Base-by-base conservation (phyloP, 805 yeast genomes). In the Sugiyamaella mastotermitis region DNA sequence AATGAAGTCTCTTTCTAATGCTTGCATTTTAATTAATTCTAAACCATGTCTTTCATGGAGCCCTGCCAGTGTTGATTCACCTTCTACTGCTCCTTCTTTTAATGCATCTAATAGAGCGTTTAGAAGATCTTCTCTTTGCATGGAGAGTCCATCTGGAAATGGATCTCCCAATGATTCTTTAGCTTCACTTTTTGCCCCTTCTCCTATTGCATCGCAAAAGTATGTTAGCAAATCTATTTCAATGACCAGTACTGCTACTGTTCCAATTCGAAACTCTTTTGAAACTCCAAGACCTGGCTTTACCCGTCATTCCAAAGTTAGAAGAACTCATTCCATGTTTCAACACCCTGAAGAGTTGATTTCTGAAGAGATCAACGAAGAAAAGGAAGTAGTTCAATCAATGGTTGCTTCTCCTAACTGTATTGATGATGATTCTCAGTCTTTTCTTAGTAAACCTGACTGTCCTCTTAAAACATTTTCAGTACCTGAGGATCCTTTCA, bases 311-410 rank as follows among this genome's bases (percentile, higher is more conserved):
- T 45, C 60, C 20, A 70, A 67, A 55, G 69, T 71, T 41, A 63
- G 85, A 37, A 67, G 86, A 36, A 77, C 80, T 14, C 83, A 78
- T 50, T 76, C 83, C 33, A 76, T 80, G 83, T 78, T 72, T 57
- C 78, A 78, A 46, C 64, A 68, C n/a, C 66, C 71, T n/a, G 63
- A 61, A 42, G 77, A 72, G 41, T 56, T 71, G 32, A 53, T 68
- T 8, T 58, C 52, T 25, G 61, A 63, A 16, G 65, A 65, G 31
- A 46, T 63, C 34, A 47, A 50, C 45, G 55, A 53, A 42, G 58
- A 53, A 6, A 47, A 52, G 45, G 56, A 53, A 41, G 57, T 52
- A 4, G 43, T 35, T 29, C 49, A 38, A 19, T 32, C 39, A 11
- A 36, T 47, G 26, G 42, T 45, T 8, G 14, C 30, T 13, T 27